Conservation (phyloP, 306 rosid species). For the Glycine soja region DNA sequence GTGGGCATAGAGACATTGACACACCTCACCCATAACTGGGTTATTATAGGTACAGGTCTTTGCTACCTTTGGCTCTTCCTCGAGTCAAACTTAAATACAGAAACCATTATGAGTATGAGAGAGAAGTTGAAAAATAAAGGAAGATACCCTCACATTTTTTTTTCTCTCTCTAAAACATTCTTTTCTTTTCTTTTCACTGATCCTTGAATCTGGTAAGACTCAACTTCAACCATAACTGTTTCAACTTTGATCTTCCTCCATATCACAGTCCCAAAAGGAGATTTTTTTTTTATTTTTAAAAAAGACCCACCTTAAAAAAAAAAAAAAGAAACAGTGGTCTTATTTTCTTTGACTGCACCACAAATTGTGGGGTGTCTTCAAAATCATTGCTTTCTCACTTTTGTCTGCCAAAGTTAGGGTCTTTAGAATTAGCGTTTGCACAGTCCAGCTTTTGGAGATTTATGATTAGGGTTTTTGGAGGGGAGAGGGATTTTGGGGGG, state of each 20-base stretch:
- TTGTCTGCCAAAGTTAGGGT: conserved; percentile 78
- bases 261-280: conserved; percentile 28
- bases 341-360: conserved; percentile 65
- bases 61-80: background rate
- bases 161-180: conserved; percentile 51
- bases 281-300: background rate
- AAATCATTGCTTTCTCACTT: conserved; percentile 83
- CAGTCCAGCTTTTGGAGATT: conserved; percentile 49
- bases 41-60: background rate
- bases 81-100: conserved; percentile 30
- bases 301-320: conserved; percentile 37
- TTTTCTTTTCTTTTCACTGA: conserved; percentile 54
- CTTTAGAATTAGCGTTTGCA: conserved; percentile 58
- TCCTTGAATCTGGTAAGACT: conserved; percentile 53
- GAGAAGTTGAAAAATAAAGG: background rate
- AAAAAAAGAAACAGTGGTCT: conserved; percentile 24
- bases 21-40: background rate
- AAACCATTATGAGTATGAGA: conserved; percentile 1
- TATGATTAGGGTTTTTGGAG: conserved; percentile 64
- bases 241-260: conserved; percentile 55
- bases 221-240: conserved; percentile 35
- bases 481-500: background rate
- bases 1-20: background rate
- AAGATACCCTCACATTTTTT: conserved; percentile 38
- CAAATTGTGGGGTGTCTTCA: conserved; percentile 74